Evolutionary conservation across 176 grass and related monocot species (phyloP), one percentile per base, ranked within the genome.

Genomic region (Cocos nucifera): DNA sequence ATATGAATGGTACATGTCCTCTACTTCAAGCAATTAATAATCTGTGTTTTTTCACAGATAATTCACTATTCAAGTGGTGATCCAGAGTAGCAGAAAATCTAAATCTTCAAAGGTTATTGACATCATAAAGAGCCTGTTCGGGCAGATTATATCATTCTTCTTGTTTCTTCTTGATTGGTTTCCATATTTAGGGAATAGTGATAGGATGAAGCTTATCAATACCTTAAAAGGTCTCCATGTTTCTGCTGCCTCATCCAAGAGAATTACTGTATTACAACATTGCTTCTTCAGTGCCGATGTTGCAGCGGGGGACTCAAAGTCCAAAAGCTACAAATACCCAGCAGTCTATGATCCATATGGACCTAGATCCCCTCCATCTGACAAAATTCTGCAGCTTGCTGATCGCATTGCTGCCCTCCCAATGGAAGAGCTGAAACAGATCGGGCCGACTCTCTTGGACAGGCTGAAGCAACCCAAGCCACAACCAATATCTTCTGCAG

Each of bases 371-470:
- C 78, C 92, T 62, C 81, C 75, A 7, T 97, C 93, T 3, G 76
- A 86, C 28, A 91, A 91, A 78, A 80, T 97, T 51, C 73, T 97
- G 49, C 72, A 87, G 56, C 65, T 91, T 54, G 84, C 87, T 2
- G 93, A 97, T 15, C 87, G 78, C 19, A 97, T 97, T 54, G 80
- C 84, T 4, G 66, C 75, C 12, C 78, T 97, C 8, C 81, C 81
- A 30, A 84, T 81, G 3, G 83, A 84, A 69, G 93, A 97, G 55
- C 81, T 97, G 69, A 97, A 97, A 55, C 93, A 97, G 66, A 91
- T 97, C n/a, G 84, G 87, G 35, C 93, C 93, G 1, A 73, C 81
- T 15, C 88, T 97, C 60, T 77, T 85, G n/a, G 8, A 80, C 26
- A 72, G 62, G 56, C 75, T 97, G 14, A 91, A 91, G 69, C 87